Base-by-base conservation (phyloP, 2,329 filamentous ascomycete species). In the Cercospora zeina region DNA sequence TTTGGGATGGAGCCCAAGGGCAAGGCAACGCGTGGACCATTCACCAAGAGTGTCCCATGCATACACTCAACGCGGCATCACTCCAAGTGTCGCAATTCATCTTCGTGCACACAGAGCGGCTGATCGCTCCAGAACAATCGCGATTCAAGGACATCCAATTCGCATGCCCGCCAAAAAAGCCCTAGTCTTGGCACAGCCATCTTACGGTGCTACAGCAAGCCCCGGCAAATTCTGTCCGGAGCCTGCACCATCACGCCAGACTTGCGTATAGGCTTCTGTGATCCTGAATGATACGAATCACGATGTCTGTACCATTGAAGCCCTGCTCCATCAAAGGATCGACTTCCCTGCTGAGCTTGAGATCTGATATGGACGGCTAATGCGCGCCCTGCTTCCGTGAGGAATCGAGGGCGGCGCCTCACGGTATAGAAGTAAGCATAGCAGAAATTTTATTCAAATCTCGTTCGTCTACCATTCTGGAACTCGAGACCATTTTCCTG, bases 101-200 rank as follows among this genome's bases (percentile, higher is more conserved):
- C 21, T 8, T 11, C 21, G 2, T 24, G 21, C 24, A 19, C 39
- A 45, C 39, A 16, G 21, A 45, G 21, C 14, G 3, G 1, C 21
- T 10, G 13, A 14, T 19, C 4, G 14, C 21, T 47, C n/a, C 42
- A 47, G 39, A 7, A 14, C 13, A 24, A 27, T 47, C 42, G n/a
- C 21, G 42, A 47, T 14, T 27, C 21, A 47, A 33, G 30, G n/a
- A 9, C 27, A 34, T 21, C 10, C 11, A 53, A 34, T 14, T 34
- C 30, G 16, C 14, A 27, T 31, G 49, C 49, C 30, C n/a, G 30
- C 49, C 27, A 10, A 14, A 21, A 31, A 31, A 33, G 49, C 49
- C 49, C 49, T 53, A 34, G 49, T 53, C 49, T 53, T 53, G 49
- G 49, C 49, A 34, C 16, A 14, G 42, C 31, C 42, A 27, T 47